Percentiles rank a stretch among this genome's conserved stretches.
These are phyloP conservation scores for Colletotrichum spinosum DNA, from an alignment of 2,329 filamentous ascomycete genomes.

Conservation along the genomic window DNA sequence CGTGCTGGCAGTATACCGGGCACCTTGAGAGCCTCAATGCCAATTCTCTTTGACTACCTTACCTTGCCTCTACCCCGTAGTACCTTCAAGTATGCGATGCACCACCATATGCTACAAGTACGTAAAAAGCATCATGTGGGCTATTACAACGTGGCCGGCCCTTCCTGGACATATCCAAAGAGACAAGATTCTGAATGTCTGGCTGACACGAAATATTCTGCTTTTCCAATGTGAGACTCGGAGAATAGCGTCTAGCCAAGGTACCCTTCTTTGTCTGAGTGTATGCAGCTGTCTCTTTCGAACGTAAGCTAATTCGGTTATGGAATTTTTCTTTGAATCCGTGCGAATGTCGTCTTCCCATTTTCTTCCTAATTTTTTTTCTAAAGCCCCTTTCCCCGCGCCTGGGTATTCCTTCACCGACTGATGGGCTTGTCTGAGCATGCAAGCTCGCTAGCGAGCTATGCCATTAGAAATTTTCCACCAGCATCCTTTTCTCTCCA, in stretches of 20 bases:
- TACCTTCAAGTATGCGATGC: too few species aligned
- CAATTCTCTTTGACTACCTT: too few species aligned
- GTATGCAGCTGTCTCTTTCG: slow-evolving; percentile 14
- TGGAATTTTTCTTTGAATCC: slow-evolving; percentile 19
- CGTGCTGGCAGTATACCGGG: too few species aligned
- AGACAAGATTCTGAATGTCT: slow-evolving; percentile 20
- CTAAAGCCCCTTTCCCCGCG: too few species aligned
- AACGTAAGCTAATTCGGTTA: slow-evolving; percentile 27
- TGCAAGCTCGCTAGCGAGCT: slow-evolving; percentile 22
- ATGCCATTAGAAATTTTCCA: background rate
- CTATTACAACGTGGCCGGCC: too few species aligned
- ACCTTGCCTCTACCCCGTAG: too few species aligned
- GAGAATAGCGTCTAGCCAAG: slow-evolving; percentile 12
- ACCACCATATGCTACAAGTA: too few species aligned
- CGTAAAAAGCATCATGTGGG: too few species aligned
- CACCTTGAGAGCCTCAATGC: too few species aligned
- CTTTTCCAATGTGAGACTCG: slow-evolving; percentile 17
- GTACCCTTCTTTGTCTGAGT: slow-evolving; percentile 16
- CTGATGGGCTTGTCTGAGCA: slow-evolving; percentile 32
- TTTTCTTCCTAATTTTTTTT: background rate
- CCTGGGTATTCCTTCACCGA: slow-evolving; percentile 29
- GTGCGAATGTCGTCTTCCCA: slow-evolving; percentile 13
- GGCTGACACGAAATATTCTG: slow-evolving; percentile 8
- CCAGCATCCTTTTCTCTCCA: background rate
- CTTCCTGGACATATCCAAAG: background rate